phyloP scores from a whole-genome alignment of 139 green algal genomes.

The Chlamydomonas sp. region DNA sequence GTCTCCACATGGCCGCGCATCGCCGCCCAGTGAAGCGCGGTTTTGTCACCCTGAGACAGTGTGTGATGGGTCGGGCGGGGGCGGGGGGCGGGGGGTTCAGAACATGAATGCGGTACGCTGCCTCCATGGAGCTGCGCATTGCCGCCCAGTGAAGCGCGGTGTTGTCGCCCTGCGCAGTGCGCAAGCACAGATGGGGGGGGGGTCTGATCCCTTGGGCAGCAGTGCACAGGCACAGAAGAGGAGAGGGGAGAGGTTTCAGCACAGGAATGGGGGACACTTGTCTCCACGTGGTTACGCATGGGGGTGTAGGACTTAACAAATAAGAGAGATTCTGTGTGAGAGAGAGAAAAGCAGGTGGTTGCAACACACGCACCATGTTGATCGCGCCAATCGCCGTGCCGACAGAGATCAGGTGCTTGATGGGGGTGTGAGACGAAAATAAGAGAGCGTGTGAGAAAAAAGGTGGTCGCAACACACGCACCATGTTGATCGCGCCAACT shows the following conservation, averaged over 20 bases:
- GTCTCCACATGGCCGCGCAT: slow-evolving; percentile 94
- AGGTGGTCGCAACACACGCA: slow-evolving; percentile 28
- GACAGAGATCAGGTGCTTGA: slow-evolving; percentile 66
- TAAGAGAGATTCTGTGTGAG: too few species aligned
- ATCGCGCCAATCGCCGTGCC: slow-evolving; percentile 64
- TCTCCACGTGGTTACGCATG: slow-evolving; percentile 92
- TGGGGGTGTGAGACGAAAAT: too few species aligned
- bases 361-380: slow-evolving; percentile 56
- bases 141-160: slow-evolving; percentile 88
- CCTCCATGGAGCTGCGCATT: slow-evolving; percentile 88
- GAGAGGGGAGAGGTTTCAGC: too few species aligned
- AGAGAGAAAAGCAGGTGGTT: too few species aligned
- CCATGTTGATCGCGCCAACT: slow-evolving; percentile 69
- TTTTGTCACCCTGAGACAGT: slow-evolving; percentile 83
- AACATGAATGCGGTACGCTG: too few species aligned
- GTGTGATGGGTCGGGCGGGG: not conserved
- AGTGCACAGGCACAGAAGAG: too few species aligned
- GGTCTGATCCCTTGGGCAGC: not conserved
- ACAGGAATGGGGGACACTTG: too few species aligned
- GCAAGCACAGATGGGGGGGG: not conserved
- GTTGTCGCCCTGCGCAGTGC: slow-evolving; percentile 78
- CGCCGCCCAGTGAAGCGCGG: slow-evolving; percentile 85
- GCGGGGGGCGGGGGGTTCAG: too few species aligned
- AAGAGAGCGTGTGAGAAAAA: too few species aligned
- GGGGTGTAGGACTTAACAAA: too few species aligned